Percentiles rank a stretch among this genome's conserved stretches.
Conservation (phyloP, 768 basidiomycete genomes). For the Tulasnella sp. region DNA sequence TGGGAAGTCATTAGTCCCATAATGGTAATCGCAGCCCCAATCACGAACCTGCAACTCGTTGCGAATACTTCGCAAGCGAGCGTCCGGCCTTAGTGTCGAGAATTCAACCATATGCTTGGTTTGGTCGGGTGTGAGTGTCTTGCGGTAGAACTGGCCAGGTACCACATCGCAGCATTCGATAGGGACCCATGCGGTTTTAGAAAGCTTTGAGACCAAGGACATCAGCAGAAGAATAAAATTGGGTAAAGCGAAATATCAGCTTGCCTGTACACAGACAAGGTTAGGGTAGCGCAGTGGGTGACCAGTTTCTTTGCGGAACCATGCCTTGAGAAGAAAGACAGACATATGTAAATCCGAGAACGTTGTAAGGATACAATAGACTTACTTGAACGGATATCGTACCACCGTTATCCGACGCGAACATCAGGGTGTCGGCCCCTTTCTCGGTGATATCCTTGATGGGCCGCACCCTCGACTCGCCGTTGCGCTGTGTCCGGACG, state of each 20-base stretch:
- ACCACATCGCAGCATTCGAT: slow-evolving; percentile 62
- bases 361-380: slow-evolving; percentile 30
- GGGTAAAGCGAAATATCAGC: neutral
- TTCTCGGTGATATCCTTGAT: slow-evolving; percentile 56
- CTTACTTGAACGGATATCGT: slow-evolving; percentile 29
- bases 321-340: neutral
- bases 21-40: too few species aligned
- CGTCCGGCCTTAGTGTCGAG: slow-evolving; percentile 57
- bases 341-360: too few species aligned
- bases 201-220: neutral
- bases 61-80: slow-evolving; percentile 53
- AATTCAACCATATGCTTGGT: slow-evolving; percentile 60
- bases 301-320: neutral
- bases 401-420: slow-evolving; percentile 55
- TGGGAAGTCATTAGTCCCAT: too few species aligned
- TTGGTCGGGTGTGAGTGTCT: slow-evolving; percentile 43
- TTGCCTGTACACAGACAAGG: slow-evolving; percentile 63
- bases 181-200: slow-evolving; percentile 50
- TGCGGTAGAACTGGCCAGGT: slow-evolving; percentile 65
- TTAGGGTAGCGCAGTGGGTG: slow-evolving; percentile 53
- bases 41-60: slow-evolving; percentile 52
- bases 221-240: neutral
- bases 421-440: slow-evolving; percentile 53
- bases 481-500: slow-evolving; percentile 16
- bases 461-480: slow-evolving; percentile 43